Evolutionary conservation across 2,329 filamentous ascomycete species (phyloP), one percentile per base, ranked within the genome.

Genomic region (Nemania sp.): DNA sequence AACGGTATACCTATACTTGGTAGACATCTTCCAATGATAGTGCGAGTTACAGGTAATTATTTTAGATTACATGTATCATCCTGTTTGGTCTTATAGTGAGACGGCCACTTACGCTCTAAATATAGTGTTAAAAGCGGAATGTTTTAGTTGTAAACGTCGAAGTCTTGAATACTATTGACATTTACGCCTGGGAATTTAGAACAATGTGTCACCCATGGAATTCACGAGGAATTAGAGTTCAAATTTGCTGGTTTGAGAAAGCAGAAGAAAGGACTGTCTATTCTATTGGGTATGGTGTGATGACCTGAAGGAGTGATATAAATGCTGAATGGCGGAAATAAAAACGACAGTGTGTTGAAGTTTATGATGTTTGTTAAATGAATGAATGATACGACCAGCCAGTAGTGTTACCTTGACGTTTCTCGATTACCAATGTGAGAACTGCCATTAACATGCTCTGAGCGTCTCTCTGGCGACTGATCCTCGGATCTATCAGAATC

Each of bases 401-500:
- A n/a, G 52, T 35, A 57, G 20, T 22, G 53, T 52, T 1, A 64
- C 22, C 26, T n/a, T 15, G 64, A 63, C 5, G 4, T 22, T 22
- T 20, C 22, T 20, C 27, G 38, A 26, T 20, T 51, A 10, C 38
- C 24, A 32, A 15, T 22, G 29, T 29, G 52, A 32, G 56, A 38
- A n/a, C 53, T 20, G 22, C 54, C 55, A 4, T 59, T 55, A 35
- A 41, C 47, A 43, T 22, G 43, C 27, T 55, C 57, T n/a, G 55
- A 66, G 29, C 53, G 51, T 51, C 64, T 56, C 24, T 52, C 56
- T 13, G 15, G 15, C 11, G 53, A 7, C 15, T 26, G 59, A 35
- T 53, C 32, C 41, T 22, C 38, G 49, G 8, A 20, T 22, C 41
- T 22, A 10, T 54, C 45, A 2, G 35, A 27, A 41, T 38, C 27